A percentile compares a stretch with the other conserved stretches of the same genome.
phyloP scores from a whole-genome alignment of 2,329 filamentous ascomycete genomes.

The Aspergillus fumigatiaffinis region DNA sequence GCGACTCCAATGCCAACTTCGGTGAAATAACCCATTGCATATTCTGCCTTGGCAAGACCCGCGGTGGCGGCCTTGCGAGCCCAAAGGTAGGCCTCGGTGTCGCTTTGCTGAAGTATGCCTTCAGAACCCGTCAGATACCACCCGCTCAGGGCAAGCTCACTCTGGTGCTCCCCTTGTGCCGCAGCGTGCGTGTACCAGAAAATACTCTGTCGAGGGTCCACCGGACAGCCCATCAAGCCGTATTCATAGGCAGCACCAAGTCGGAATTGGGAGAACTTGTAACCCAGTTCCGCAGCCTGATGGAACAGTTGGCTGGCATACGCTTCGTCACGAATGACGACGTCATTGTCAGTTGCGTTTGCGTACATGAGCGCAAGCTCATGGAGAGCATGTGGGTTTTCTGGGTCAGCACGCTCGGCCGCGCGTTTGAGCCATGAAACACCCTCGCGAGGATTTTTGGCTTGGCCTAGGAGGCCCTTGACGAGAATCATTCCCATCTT shows the following conservation, averaged over 20 bases:
- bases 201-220: constrained; percentile 81
- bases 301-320: constrained; percentile 80
- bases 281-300: constrained; percentile 81
- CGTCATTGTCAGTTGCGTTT: constrained; percentile 57
- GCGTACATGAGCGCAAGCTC: constrained; percentile 69
- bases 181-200: constrained; percentile 92
- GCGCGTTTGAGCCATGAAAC: constrained; percentile 91
- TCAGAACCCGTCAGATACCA: constrained; percentile 94
- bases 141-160: constrained; percentile 77
- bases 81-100: constrained; percentile 96
- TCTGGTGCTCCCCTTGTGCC: constrained; percentile 89
- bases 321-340: constrained; percentile 72
- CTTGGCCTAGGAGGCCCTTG: constrained; percentile 89
- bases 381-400: constrained; percentile 93
- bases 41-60: constrained; percentile 88
- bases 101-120: constrained; percentile 82
- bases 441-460: constrained; percentile 76
- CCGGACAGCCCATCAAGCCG: constrained; percentile 73
- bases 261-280: constrained; percentile 91
- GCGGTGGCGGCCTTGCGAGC: constrained; percentile 86
- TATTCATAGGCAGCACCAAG: constrained; percentile 88
- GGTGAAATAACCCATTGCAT: constrained; percentile 97
- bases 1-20: constrained; percentile 89
- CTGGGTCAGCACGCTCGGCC: constrained; percentile 77
- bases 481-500: constrained; percentile 95